Evolutionary conservation across 805 yeast genomes (phyloP), one percentile per base, ranked within the genome.

Genomic region (Vanderwaltozyma polyspora): DNA sequence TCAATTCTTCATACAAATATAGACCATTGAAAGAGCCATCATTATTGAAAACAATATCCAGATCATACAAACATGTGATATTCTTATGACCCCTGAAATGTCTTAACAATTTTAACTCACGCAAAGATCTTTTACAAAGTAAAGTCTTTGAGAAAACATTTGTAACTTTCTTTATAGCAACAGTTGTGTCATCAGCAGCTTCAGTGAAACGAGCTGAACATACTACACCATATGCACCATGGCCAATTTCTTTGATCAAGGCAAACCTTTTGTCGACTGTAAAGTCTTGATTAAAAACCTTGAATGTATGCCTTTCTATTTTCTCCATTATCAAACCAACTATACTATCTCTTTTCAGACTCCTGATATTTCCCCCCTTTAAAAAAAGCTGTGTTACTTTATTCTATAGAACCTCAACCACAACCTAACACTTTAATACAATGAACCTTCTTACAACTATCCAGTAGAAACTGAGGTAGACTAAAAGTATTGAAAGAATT

Each of bases 211-310:
- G 74, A 13, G 98, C 98, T 1, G 94, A 81, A 52, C 96, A 89
- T 5, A 91, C 98, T 4, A 89, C 79, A 28, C 98, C 98, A 52
- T 91, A 91, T 1, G 98, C 97, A 10, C 98, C 98, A 49, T 91
- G 96, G 5, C 98, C 98, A 26, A 91, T 70, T 48, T 91, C 97
- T 51, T 87, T 83, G 38, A 85, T 84, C 46, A 91, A 70, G 52
- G 85, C 83, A 56, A 89, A 85, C 35, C 95, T 66, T 44, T 74
- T 75, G 58, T 91, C 97, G 37, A 91, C 87, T 28, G 87, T 74
- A 57, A 91, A 91, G 53, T 85, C 95, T 61, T 91, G 98, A 52
- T 82, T 82, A 62, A 74, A 80, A 26, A 81, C 87, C 45, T 76
- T 76, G 54, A 71, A 72, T 11, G 69, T 64, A 31, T 35, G 38